These are phyloP conservation scores for Beauveria brongniartii DNA, from an alignment of 2,329 filamentous ascomycete genomes.

Conservation along the genomic window DNA sequence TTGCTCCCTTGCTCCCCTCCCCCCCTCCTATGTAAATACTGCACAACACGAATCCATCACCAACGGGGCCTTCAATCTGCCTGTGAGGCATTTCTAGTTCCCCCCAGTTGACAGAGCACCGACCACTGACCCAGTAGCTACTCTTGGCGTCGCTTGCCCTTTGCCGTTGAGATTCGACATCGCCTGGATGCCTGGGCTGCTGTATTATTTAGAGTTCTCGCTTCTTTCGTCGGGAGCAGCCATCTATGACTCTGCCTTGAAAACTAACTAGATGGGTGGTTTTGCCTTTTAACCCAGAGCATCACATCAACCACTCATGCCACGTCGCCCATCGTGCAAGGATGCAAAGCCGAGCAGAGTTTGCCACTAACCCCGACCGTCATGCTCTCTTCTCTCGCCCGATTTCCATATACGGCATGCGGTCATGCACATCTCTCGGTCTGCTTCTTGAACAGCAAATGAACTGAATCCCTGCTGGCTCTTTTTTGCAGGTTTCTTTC, in stretches of 20 bases:
- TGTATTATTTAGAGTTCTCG: no score
- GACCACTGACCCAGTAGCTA: neutral
- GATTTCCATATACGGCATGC: neutral
- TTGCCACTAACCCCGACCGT: neutral
- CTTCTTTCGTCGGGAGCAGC: no score
- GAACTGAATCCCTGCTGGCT: neutral
- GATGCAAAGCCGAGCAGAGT: neutral
- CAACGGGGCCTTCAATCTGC: neutral
- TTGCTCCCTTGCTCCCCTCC: neutral
- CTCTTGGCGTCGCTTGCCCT: no score
- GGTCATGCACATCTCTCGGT: neutral
- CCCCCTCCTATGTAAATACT: neutral
- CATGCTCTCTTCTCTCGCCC: neutral
- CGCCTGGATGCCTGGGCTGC: no score
- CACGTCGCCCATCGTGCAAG: no score
- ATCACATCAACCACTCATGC: no score
- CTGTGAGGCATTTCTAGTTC: constrained; percentile 1
- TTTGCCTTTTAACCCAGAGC: no score
- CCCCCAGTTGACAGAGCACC: neutral
- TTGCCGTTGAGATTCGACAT: neutral
- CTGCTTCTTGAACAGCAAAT: neutral
- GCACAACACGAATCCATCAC: neutral
- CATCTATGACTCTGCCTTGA: no score
- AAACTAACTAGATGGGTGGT: no score
- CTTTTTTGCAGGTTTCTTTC: neutral